Evolutionary conservation across 306 rosid genomes (phyloP), one percentile per base, ranked within the genome.

Genomic region (Trichosanthes truncata): DNA sequence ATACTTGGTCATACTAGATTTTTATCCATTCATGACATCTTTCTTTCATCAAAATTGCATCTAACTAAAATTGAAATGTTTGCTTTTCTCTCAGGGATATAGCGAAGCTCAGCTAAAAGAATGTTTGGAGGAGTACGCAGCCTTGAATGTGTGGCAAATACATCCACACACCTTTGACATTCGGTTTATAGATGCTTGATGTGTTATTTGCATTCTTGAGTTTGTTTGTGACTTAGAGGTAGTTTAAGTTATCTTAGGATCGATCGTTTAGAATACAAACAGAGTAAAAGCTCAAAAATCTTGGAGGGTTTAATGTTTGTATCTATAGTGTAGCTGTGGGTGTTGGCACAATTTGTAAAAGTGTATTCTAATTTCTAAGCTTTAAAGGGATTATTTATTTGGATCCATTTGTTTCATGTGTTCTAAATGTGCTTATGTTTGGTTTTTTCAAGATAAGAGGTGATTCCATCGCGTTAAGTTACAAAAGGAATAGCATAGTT

Each of bases 61-160:
- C 26, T 18, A 17, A 73, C 7, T 5, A 23, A 45, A 73, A 25
- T 48, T 33, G 31, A 48, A 61, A 60, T 62, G 72, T 52, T 80
- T 78, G 41, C 31, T 80, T 82, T 74, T 68, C 72, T 68, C 79
- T 80, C 96, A 96, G 98, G 99, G 98, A 35, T 96, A 91, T 87
- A 91, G 97, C 45, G 98, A 96, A 93, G 99, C 97, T 49, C 98
- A 96, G 77, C 81, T 93, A 83, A 96, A 93, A 82, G 93, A 93
- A 85, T 96, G 98, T 81, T 83, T 96, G 84, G 98, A 96, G 91
- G 99, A 93, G 85, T 96, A 96, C 66, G 99, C 99, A 77, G 96
- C 97, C 40, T 84, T 95, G 75, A 96, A 96, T 83, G 99, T 93
- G 77, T 96, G 98, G 99, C 99, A 93, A 89, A 93, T 96, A 79